Evolutionary conservation across 768 basidiomycete genomes (phyloP), one percentile per base, ranked within the genome.

Genomic region (Tephrocybe sp.): DNA sequence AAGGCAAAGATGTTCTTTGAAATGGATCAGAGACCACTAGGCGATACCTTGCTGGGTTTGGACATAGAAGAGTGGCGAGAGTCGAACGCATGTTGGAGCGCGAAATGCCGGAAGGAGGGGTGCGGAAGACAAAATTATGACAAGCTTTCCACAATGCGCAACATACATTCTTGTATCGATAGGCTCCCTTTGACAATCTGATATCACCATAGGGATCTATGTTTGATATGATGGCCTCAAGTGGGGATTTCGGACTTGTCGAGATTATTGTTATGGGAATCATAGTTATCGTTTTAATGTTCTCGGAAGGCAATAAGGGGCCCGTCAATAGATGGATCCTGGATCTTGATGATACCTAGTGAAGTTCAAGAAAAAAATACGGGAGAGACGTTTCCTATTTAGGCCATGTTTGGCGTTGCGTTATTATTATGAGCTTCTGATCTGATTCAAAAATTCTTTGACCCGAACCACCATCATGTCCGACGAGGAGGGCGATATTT

Each of bases 1-100:
- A 76, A 75, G 49, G 48, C 63, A 34, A 64, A 65, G 49, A 72
- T 73, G 63, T 63, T 68, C 36, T 42, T 61, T 34, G 75, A 75
- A 51, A 68, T 75, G 60, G 71, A 75, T 51, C 62, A 57, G 16
- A 54, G 71, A 9, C 69, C 75, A 2, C 49, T 70, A 15, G 75
- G 74, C 12, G 72, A 75, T 50, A 66, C 60, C 13, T 47, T 77
- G 32, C 51, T 58, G 28, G 58, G 69, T 7, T 46, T 69, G 42
- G 71, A 74, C 37, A 71, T 74, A 68, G 69, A 73, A 47, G 73
- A 73, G 27, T 75, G 73, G 72, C 66, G 66, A 1, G 75, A 76
- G 53, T 60, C 70, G 0, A 56, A 63, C 13, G 69, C 65, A 0
- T 75, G 73, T 42, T 75, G 73, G 73, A 59, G 52, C 37, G 70